These are phyloP conservation scores for Kalmanozyma brasiliensis DNA, from an alignment of 1,284 basidiomycete species.

Conservation along the genomic window DNA sequence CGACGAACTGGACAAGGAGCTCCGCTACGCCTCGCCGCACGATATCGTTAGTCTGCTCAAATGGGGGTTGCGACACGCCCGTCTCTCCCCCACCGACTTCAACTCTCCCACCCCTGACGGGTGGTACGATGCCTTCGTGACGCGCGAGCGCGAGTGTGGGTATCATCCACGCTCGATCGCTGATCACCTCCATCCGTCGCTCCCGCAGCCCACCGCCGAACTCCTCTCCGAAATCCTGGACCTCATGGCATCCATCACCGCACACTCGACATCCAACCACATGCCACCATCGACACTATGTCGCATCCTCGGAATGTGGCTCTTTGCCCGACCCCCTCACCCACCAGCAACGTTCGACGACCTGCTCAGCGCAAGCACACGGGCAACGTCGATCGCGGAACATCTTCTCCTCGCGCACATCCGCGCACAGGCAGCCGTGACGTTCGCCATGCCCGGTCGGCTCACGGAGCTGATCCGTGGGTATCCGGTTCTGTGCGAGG, in stretches of 20 bases:
- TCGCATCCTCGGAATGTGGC: constrained; percentile 52
- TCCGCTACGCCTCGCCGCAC: constrained; percentile 48
- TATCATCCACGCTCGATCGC: constrained; percentile 48
- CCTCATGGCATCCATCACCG: constrained; percentile 50
- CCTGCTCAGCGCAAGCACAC: constrained; percentile 13
- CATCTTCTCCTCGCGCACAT: constrained; percentile 58
- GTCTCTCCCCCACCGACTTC: constrained; percentile 42
- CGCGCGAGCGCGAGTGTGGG: constrained; percentile 25
- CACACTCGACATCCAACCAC: constrained; percentile 52
- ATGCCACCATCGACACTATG: constrained; percentile 53
- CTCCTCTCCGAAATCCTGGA: constrained; percentile 48
- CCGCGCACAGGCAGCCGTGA: constrained; percentile 44
- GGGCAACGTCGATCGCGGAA: constrained; percentile 30
- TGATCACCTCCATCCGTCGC: constrained; percentile 36
- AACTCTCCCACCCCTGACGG: constrained; percentile 20
- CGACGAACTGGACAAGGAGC: constrained; percentile 43
- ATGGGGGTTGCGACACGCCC: constrained; percentile 55
- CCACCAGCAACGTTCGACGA: constrained; percentile 46
- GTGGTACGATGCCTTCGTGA: constrained; percentile 56
- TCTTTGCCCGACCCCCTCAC: constrained; percentile 53
- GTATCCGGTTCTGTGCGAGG: constrained; percentile 40
- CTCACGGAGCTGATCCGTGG: constrained; percentile 49
- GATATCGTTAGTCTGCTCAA: constrained; percentile 54
- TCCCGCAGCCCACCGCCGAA: constrained; percentile 42
- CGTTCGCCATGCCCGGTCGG: constrained; percentile 51